Base-by-base conservation (phyloP, 2,329 filamentous ascomycete genomes). In the Colletotrichum camelliae region DNA sequence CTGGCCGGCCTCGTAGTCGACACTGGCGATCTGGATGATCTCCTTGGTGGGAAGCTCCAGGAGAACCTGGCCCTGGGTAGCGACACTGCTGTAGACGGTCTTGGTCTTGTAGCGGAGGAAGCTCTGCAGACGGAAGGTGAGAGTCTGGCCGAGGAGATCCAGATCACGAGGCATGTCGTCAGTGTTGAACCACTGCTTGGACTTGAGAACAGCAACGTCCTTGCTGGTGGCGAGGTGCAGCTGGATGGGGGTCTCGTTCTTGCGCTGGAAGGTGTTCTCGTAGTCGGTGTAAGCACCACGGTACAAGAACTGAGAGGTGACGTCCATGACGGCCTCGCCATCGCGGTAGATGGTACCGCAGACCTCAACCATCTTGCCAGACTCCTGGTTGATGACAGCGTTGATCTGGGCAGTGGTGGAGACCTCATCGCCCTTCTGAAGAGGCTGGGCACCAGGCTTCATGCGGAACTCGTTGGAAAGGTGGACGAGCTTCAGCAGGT, bases 331-430 rank as follows among this genome's bases (percentile, higher is more conserved):
- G 7, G 96, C 90, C 84, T 94, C 86, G 31, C 94, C 94, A 70
- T 96, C 92, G 58, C 97, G 94, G 70, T 91, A 94, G 81, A 99
- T 98, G 7, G 97, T 99, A 77, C 97, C 97, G 81, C 96, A 98
- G n/a, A 99, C 96, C 86, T 99, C 97, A 21, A 99, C 97, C 96
- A 99, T 98, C 90, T 99, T 99, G 64, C 97, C 97, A 76, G 97
- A 96, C 16, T 98, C 96, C 85, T 99, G 96, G 88, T 98, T 99
- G 88, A 99, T 94, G 81, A 99, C 96, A 18, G 97, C 96, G 81
- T 99, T 98, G 87, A 99, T 95, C 84, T 97, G 96, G 58, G 97
- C 97, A 71, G 95, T 98, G 4, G 97, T 98, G 77, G 95, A 93
- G 24, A 99, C 91, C 77, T 96, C 92, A 83, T 99, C 97, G 35